Percentiles rank a stretch among this genome's conserved stretches.
Conservation (phyloP, 2,329 filamentous ascomycete species). For the Ceratocystis harringtonii region DNA sequence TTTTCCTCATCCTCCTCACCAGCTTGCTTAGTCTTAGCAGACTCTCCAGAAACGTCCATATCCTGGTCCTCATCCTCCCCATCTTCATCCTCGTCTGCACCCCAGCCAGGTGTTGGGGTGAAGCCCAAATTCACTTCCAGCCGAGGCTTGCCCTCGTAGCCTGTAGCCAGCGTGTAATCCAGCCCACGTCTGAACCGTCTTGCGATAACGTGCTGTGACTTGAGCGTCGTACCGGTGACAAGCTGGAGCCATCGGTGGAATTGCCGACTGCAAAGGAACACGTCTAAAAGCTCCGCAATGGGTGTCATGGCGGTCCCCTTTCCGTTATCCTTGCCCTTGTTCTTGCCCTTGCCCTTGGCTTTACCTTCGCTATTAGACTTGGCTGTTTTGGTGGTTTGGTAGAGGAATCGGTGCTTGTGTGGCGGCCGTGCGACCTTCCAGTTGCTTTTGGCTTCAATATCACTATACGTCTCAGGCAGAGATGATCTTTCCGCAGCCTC, state of each 20-base stretch:
- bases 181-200: constrained; percentile 72
- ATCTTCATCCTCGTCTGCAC: constrained; percentile 47
- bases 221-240: constrained; percentile 60
- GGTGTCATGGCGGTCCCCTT: constrained; percentile 29
- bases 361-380: constrained; percentile 25
- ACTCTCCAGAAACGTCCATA: constrained; percentile 28
- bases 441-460: constrained; percentile 41
- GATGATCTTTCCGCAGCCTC: constrained; percentile 43
- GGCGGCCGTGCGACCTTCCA: constrained; percentile 76
- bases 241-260: constrained; percentile 85
- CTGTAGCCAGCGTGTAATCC: constrained; percentile 87
- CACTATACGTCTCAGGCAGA: constrained; percentile 33
- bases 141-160: constrained; percentile 61
- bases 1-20: constrained; percentile 23
- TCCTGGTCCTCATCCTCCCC: constrained; percentile 33
- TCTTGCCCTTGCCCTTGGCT: constrained; percentile 5
- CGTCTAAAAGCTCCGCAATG: constrained; percentile 63
- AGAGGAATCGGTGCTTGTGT: constrained; percentile 89
- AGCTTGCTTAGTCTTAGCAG: constrained; percentile 24
- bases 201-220: constrained; percentile 62
- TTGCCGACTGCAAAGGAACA: constrained; percentile 66
- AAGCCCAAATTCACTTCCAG: constrained; percentile 78
- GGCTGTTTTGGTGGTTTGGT: constrained; percentile 38
- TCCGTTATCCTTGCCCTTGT: constrained; percentile 11
- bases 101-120: constrained; percentile 77